Evolutionary conservation across 2,329 filamentous ascomycete genomes (phyloP).

Genomic region (Xylaria sp.): DNA sequence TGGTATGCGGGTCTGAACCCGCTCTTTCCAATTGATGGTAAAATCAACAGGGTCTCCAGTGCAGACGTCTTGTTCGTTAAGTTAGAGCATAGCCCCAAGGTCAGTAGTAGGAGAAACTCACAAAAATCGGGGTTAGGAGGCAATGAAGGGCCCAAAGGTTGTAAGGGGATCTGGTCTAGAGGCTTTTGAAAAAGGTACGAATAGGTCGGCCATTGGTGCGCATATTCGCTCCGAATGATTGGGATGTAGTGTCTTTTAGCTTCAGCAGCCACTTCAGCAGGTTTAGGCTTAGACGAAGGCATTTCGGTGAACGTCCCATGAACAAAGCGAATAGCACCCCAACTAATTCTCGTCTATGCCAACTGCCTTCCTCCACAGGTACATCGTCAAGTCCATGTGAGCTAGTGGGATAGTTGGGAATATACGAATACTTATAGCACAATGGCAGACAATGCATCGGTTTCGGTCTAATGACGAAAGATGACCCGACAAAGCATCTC

Average conservation of each 20-base stretch:
- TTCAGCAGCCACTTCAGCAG: slow-evolving; percentile 73
- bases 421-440: slow-evolving; percentile 21
- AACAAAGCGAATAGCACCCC: slow-evolving; percentile 23
- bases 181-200: slow-evolving; percentile 64
- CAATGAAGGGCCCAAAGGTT: slow-evolving; percentile 43
- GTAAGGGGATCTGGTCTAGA: slow-evolving; percentile 51
- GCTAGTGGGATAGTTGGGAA: slow-evolving; percentile 5
- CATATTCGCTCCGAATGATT: slow-evolving; percentile 62
- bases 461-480: slow-evolving; percentile 23
- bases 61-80: slow-evolving; percentile 50
- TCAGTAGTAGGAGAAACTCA: slow-evolving; percentile 32
- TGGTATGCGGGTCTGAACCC: slow-evolving; percentile 55
- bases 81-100: slow-evolving; percentile 26
- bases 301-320: slow-evolving; percentile 44
- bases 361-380: not conserved
- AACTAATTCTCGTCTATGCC: slow-evolving; percentile 1
- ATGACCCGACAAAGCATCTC: slow-evolving; percentile 28
- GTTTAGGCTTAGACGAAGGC: slow-evolving; percentile 64
- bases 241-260: slow-evolving; percentile 75
- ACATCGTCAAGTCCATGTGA: not conserved
- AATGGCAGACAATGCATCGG: not conserved
- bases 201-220: slow-evolving; percentile 58
- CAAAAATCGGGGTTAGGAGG: slow-evolving; percentile 53
- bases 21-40: slow-evolving; percentile 63
- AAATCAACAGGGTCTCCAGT: slow-evolving; percentile 64